Evolutionary conservation across 805 yeast species (phyloP).

Genomic region (Wickerhamomyces ciferrii): DNA sequence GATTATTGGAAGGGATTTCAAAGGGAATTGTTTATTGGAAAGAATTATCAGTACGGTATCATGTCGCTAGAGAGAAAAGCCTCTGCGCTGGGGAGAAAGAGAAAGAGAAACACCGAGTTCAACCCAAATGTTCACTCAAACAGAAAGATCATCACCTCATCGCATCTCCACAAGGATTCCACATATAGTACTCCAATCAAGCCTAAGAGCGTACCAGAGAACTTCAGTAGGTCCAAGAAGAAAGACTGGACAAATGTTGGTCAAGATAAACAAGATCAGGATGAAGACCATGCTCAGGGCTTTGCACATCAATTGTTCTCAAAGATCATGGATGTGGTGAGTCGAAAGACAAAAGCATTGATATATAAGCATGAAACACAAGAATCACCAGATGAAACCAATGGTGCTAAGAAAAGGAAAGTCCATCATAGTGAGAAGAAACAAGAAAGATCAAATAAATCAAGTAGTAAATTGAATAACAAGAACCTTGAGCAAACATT

Average conservation of each 20-base stretch:
- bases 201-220: background rate
- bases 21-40: background rate
- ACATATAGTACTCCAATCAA: background rate
- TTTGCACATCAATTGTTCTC: background rate
- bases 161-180: background rate
- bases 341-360: background rate
- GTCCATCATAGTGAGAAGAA: background rate
- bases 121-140: background rate
- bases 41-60: background rate
- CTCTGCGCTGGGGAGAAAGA: slow-evolving; percentile 8
- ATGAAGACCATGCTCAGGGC: background rate
- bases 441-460: slow-evolving; percentile 2
- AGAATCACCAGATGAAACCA: background rate
- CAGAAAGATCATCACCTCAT: background rate
- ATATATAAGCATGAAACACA: slow-evolving; percentile 1
- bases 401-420: slow-evolving; percentile 9
- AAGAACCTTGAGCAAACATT: slow-evolving; percentile 6
- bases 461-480: background rate
- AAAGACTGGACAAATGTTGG: background rate
- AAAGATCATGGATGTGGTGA: background rate
- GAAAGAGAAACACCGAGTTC: slow-evolving; percentile 3
- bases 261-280: background rate
- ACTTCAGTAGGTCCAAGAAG: background rate
- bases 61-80: slow-evolving; percentile 2
- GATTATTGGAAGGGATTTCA: too few species aligned